These are phyloP conservation scores for Mycena sanguinolenta DNA, from an alignment of 768 basidiomycete genomes.

Conservation along the genomic window DNA sequence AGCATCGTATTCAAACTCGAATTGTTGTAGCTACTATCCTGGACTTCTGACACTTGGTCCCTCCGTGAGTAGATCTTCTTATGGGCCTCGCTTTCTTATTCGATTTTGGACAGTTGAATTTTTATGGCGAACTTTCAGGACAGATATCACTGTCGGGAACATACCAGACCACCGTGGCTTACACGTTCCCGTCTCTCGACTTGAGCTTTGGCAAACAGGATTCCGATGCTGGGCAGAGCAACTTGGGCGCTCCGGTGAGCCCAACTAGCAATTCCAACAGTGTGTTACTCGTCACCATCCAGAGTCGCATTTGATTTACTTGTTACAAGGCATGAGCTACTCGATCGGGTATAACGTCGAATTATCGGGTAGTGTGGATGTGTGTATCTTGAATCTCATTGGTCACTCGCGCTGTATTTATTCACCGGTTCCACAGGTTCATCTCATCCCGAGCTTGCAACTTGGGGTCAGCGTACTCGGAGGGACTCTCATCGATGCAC, in stretches of 20 bases:
- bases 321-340: no score
- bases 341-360: background rate
- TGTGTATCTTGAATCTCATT: background rate
- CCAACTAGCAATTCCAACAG: conserved; percentile 12
- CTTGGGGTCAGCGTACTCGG: background rate
- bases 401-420: background rate
- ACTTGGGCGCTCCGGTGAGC: background rate
- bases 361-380: background rate
- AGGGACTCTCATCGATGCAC: background rate
- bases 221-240: background rate
- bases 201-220: conserved; percentile 28
- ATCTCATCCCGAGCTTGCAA: background rate
- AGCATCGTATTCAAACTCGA: background rate
- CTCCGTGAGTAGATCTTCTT: background rate
- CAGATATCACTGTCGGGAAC: background rate
- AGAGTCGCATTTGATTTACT: no score
- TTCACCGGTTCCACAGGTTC: background rate
- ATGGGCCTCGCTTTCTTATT: conserved; percentile 16
- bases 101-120: conserved; percentile 5
- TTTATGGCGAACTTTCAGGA: conserved; percentile 24
- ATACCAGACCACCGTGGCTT: background rate
- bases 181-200: conserved; percentile 20
- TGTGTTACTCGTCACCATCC: no score
- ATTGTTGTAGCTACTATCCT: conserved; percentile 16
- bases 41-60: conserved; percentile 42